phyloP scores from a whole-genome alignment of 371 early-diverging fungal genomes.

The Mortierella sp. region DNA sequence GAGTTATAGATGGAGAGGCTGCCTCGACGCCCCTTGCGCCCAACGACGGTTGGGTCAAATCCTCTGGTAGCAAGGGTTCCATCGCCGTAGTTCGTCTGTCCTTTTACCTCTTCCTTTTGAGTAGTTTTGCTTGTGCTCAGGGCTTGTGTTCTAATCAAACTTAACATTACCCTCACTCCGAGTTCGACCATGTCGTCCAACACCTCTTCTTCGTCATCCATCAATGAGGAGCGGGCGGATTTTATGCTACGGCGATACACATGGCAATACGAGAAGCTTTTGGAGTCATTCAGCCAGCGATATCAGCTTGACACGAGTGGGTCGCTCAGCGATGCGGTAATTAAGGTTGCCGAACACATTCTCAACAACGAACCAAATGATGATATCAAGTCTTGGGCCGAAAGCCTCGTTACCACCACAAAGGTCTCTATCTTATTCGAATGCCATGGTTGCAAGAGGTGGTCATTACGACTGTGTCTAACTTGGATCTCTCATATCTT shows the following conservation, averaged over 20 bases:
- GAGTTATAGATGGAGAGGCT: conserved; percentile 22
- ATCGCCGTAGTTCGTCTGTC: neutral
- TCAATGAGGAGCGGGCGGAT: conserved; percentile 10
- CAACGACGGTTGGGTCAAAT: conserved; percentile 39
- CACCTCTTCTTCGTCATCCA: neutral
- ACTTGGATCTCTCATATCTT: no score
- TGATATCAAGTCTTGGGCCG: conserved; percentile 16
- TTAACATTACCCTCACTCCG: neutral
- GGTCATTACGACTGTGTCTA: no score
- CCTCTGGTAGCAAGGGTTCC: conserved; percentile 21
- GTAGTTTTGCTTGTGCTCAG: neutral
- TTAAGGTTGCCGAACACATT: conserved; percentile 17
- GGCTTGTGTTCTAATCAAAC: neutral
- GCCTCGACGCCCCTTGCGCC: conserved; percentile 32
- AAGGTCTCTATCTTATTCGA: no score
- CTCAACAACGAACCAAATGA: conserved; percentile 11
- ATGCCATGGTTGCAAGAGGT: no score
- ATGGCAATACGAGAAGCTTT: conserved; percentile 4
- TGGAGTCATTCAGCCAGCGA: conserved; percentile 6
- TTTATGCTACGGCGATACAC: conserved; percentile 8
- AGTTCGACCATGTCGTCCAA: neutral
- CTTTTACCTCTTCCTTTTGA: neutral
- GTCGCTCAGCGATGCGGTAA: conserved; percentile 9
- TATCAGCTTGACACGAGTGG: conserved; percentile 8
- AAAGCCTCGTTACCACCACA: no score